These are phyloP conservation scores for Ensete glaucum DNA, from an alignment of 176 grass and related monocot genomes.

Conservation along the genomic window DNA sequence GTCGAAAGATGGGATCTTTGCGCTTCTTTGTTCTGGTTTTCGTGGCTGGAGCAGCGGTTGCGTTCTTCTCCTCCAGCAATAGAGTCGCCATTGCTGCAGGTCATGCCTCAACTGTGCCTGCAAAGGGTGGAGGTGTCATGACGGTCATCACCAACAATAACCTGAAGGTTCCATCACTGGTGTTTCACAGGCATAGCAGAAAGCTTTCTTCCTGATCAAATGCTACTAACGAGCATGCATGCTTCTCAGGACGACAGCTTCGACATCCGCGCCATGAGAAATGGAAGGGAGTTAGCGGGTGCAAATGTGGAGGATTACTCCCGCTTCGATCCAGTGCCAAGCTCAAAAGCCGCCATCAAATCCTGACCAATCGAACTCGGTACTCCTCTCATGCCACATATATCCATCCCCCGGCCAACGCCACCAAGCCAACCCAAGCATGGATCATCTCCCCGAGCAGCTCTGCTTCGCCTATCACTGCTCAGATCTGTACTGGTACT, in stretches of 20 bases:
- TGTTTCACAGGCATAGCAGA: too few species aligned
- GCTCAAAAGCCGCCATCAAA: constrained; percentile 39
- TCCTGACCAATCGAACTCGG: constrained; percentile 61
- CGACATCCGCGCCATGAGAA: not conserved
- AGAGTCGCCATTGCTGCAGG: constrained; percentile 9
- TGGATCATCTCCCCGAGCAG: constrained; percentile 9
- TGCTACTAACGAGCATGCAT: not conserved
- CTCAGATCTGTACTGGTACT: too few species aligned
- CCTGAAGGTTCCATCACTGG: constrained; percentile 25
- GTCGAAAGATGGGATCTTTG: constrained; percentile 20
- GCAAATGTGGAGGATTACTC: constrained; percentile 38
- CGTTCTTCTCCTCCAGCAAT: constrained; percentile 1
- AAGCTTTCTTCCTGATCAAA: not conserved
- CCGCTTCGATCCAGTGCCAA: constrained; percentile 53
- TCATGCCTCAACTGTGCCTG: not conserved
- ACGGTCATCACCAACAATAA: constrained; percentile 22
- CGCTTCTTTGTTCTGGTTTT: constrained; percentile 20
- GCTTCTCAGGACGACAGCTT: constrained; percentile 36
- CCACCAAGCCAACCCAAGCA: constrained; percentile 22
- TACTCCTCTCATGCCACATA: constrained; percentile 54
- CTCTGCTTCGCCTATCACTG: not conserved
- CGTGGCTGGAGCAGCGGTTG: constrained; percentile 4
- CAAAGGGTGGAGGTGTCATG: not conserved
- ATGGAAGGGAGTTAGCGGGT: constrained; percentile 18
- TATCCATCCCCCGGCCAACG: constrained; percentile 37